Percentiles rank a stretch among this genome's conserved stretches.
Evolutionary conservation across 1,284 basidiomycete genomes (phyloP).

Genomic region (Hypsizygus ulmarius): DNA sequence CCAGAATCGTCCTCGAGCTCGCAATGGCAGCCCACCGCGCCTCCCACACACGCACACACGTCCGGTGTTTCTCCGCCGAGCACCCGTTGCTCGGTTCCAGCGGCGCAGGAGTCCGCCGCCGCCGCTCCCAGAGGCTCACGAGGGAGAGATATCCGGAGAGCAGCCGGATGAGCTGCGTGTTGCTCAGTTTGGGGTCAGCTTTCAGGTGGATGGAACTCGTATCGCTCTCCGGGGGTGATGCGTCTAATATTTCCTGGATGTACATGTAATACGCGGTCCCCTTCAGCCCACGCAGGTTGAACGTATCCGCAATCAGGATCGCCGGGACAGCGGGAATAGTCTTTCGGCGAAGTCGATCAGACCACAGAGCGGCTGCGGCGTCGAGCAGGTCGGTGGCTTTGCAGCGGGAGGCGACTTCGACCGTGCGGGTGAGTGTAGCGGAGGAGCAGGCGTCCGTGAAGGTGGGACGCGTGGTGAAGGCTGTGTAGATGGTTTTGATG

Average conservation of each 20-base stretch:
- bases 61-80: slow-evolving; percentile 20
- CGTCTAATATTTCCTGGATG: slow-evolving; percentile 9
- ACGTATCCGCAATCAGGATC: slow-evolving; percentile 26
- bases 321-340: slow-evolving; percentile 33
- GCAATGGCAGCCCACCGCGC: slow-evolving; percentile 29
- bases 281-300: slow-evolving; percentile 8
- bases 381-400: slow-evolving; percentile 23
- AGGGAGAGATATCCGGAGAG: slow-evolving; percentile 35
- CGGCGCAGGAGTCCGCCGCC: slow-evolving; percentile 24
- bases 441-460: slow-evolving; percentile 33
- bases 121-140: slow-evolving; percentile 32
- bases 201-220: slow-evolving; percentile 30
- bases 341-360: slow-evolving; percentile 25
- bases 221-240: slow-evolving; percentile 12
- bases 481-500: slow-evolving; percentile 19
- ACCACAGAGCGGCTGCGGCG: slow-evolving; percentile 27
- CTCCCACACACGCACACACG: slow-evolving; percentile 29
- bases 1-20: slow-evolving; percentile 29
- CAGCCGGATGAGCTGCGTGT: slow-evolving; percentile 32
- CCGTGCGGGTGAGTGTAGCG: slow-evolving; percentile 24
- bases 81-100: slow-evolving; percentile 25
- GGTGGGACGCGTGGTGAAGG: slow-evolving; percentile 20
- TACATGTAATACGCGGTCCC: slow-evolving; percentile 16
- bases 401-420: slow-evolving; percentile 25
- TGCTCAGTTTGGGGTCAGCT: slow-evolving; percentile 32